Conservation (phyloP, 2,329 filamentous ascomycete species). For the Hypoxylon rubiginosum region DNA sequence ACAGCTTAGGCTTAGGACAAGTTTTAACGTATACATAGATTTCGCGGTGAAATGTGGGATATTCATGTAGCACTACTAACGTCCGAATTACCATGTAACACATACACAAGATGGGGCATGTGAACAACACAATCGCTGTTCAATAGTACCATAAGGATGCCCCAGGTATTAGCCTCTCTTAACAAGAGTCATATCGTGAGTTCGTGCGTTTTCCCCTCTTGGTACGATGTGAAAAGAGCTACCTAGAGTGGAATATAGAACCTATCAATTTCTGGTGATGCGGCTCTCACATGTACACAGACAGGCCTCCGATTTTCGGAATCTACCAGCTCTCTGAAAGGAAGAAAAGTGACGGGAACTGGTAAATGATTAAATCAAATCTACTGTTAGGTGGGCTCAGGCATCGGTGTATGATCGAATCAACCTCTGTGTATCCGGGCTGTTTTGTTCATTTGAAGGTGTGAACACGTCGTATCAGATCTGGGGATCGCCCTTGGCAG, state of each 20-base stretch:
- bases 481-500: neutral
- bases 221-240: too few species aligned
- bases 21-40: neutral
- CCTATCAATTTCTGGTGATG: too few species aligned
- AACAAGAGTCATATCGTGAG: neutral
- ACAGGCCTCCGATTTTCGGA: too few species aligned
- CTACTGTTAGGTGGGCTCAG: neutral
- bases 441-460: neutral
- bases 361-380: neutral
- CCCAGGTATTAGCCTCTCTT: neutral
- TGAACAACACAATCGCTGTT: neutral
- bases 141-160: conserved; percentile 2
- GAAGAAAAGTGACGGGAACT: neutral
- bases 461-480: neutral
- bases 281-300: too few species aligned
- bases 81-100: conserved; percentile 9
- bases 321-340: too few species aligned
- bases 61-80: neutral
- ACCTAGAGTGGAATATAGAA: too few species aligned
- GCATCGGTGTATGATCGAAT: neutral
- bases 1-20: neutral
- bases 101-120: conserved; percentile 11
- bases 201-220: too few species aligned
- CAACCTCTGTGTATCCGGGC: neutral
- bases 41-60: conserved; percentile 11